Conservation (phyloP, 164 flowering plant species). For the Amborella trichopoda region DNA sequence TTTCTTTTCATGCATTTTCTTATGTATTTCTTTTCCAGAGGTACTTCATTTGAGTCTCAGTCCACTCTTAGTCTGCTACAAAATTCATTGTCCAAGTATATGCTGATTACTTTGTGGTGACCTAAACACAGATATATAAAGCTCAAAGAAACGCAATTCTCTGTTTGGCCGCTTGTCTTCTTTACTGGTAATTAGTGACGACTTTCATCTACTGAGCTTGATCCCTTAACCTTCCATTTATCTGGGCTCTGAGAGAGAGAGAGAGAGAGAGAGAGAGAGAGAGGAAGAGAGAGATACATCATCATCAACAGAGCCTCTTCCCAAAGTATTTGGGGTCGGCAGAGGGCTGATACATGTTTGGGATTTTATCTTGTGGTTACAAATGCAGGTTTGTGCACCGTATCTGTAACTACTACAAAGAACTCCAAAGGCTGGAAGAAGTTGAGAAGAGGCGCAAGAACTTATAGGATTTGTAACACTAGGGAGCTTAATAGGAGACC, state of each 20-base stretch:
- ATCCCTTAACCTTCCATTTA: not conserved
- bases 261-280: too few relatives aligned
- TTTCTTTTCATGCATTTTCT: not conserved
- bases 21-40: not conserved
- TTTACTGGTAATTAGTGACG: slow-evolving; percentile 53
- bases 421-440: slow-evolving; percentile 61
- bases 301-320: too few relatives aligned
- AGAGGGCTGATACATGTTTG: not conserved
- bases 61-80: not conserved
- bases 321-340: too few relatives aligned
- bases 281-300: too few relatives aligned
- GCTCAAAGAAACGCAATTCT: slow-evolving; percentile 85
- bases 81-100: not conserved
- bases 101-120: not conserved
- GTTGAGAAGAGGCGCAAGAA: slow-evolving; percentile 76
- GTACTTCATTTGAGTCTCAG: not conserved
- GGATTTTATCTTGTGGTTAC: not conserved
- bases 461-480: slow-evolving; percentile 21
- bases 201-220: not conserved
- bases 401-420: slow-evolving; percentile 60
- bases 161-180: slow-evolving; percentile 59
- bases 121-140: slow-evolving; percentile 64
- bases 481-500: too few relatives aligned
- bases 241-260: too few relatives aligned
- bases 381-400: slow-evolving; percentile 60